phyloP scores from a whole-genome alignment of 441 rosid species.

The California macrophylla region DNA sequence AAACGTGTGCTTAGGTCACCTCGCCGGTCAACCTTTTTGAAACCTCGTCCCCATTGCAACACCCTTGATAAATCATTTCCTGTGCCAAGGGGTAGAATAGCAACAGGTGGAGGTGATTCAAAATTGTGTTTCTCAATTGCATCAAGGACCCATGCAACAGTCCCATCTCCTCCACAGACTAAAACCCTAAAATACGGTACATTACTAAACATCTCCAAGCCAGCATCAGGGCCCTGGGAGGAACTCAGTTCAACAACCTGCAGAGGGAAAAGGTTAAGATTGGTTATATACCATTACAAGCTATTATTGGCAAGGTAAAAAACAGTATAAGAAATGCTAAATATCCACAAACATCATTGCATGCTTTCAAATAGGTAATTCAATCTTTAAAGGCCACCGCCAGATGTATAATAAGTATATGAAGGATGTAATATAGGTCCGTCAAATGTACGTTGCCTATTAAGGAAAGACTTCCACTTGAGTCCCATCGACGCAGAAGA shows the following conservation, averaged over 20 bases:
- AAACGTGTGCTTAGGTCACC: constrained; percentile 44
- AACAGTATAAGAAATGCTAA: neutral
- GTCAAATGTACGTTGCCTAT: neutral
- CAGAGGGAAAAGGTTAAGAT: constrained; percentile 10
- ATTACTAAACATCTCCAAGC: constrained; percentile 43
- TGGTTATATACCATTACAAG: neutral
- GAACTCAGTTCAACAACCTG: constrained; percentile 57
- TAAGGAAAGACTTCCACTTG: neutral
- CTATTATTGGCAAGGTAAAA: neutral
- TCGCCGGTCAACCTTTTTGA: constrained; percentile 45
- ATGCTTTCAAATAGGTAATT: neutral
- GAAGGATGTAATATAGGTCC: neutral
- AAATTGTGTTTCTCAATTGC: constrained; percentile 51
- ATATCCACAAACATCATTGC: neutral
- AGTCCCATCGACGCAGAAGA: neutral
- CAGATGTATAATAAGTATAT: neutral
- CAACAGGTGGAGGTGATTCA: constrained; percentile 62
- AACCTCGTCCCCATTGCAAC: constrained; percentile 58
- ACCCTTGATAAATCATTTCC: constrained; percentile 71
- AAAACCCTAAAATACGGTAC: constrained; percentile 51
- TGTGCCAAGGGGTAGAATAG: constrained; percentile 62
- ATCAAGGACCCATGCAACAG: constrained; percentile 65
- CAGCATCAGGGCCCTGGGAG: constrained; percentile 56
- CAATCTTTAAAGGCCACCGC: neutral
- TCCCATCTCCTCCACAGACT: constrained; percentile 75